phyloP scores from a whole-genome alignment of 1,139 yeast species.

The Keqinozyma sinolaborantium region DNA sequence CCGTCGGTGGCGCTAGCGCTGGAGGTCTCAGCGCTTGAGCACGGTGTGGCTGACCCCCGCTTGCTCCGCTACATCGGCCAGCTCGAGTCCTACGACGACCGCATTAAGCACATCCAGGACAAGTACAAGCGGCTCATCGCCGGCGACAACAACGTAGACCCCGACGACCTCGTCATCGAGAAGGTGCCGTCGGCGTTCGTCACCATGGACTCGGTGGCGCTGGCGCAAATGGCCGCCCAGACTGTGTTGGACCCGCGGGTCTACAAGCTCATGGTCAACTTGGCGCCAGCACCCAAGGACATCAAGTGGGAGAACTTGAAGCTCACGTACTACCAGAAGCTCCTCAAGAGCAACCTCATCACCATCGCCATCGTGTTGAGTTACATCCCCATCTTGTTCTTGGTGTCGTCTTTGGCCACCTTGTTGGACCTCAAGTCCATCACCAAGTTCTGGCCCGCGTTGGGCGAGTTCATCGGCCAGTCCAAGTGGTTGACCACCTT shows the following conservation, averaged over 20 bases:
- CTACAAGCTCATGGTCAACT: slow-evolving; percentile 61
- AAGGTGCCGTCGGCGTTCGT: slow-evolving; percentile 69
- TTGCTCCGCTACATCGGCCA: slow-evolving; percentile 15
- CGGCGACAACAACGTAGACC: slow-evolving; percentile 15
- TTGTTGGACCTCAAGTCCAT: slow-evolving; percentile 69
- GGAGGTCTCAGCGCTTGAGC: slow-evolving; percentile 9
- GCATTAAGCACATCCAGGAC: slow-evolving; percentile 27
- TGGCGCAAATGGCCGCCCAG: slow-evolving; percentile 85
- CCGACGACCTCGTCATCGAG: slow-evolving; percentile 28
- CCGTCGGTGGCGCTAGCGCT: slow-evolving; percentile 26
- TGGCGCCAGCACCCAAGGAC: slow-evolving; percentile 83
- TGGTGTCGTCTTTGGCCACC: slow-evolving; percentile 73
- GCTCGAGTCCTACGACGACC: slow-evolving; percentile 22
- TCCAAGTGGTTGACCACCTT: slow-evolving; percentile 69
- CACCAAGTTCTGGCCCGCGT: slow-evolving; percentile 67
- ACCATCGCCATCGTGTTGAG: slow-evolving; percentile 61
- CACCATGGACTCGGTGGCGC: slow-evolving; percentile 81
- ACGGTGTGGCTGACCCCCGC: slow-evolving; percentile 5
- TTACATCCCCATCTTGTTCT: slow-evolving; percentile 61
- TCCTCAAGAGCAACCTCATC: slow-evolving; percentile 54
- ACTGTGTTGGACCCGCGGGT: slow-evolving; percentile 77
- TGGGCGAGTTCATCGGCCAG: slow-evolving; percentile 55
- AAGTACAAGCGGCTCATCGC: slow-evolving; percentile 17
- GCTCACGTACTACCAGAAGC: slow-evolving; percentile 51
- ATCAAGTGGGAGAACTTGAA: slow-evolving; percentile 74